These are phyloP conservation scores for Fusarium heterosporum DNA, from an alignment of 2,329 filamentous ascomycete species.

Conservation along the genomic window DNA sequence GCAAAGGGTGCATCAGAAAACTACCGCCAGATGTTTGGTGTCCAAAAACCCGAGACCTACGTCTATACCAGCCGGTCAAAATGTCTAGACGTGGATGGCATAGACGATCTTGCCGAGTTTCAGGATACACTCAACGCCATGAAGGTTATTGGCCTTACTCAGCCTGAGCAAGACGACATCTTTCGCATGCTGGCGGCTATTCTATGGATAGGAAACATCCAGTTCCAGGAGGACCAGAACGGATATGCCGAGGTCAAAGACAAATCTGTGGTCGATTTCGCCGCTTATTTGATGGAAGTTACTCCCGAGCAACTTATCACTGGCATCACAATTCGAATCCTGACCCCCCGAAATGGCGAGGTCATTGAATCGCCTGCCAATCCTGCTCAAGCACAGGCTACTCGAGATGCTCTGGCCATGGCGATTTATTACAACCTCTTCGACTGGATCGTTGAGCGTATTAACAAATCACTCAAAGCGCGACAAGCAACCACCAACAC, in stretches of 20 bases:
- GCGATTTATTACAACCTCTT: constrained; percentile 98
- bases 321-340: constrained; percentile 87
- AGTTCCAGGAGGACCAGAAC: constrained; percentile 88
- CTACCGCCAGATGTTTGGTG: constrained; percentile 87
- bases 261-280: constrained; percentile 91
- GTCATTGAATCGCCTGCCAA: constrained; percentile 84
- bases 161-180: constrained; percentile 93
- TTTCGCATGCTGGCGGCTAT: constrained; percentile 95
- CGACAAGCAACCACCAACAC: constrained; percentile 81
- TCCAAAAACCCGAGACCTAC: constrained; percentile 93
- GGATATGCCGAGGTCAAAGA: constrained; percentile 90
- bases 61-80: constrained; percentile 94
- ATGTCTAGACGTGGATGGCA: constrained; percentile 92
- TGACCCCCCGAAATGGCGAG: constrained; percentile 75
- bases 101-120: constrained; percentile 91
- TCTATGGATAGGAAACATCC: constrained; percentile 94
- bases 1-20: constrained; percentile 91
- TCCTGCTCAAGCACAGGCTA: constrained; percentile 84
- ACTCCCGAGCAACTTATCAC: constrained; percentile 83
- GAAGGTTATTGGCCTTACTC: constrained; percentile 89
- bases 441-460: constrained; percentile 95
- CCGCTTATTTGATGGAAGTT: constrained; percentile 93
- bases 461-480: constrained; percentile 89
- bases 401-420: constrained; percentile 91
- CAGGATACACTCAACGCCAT: constrained; percentile 93